These are phyloP conservation scores for Ephemerocybe angulata DNA, from an alignment of 768 basidiomycete species.

Conservation along the genomic window DNA sequence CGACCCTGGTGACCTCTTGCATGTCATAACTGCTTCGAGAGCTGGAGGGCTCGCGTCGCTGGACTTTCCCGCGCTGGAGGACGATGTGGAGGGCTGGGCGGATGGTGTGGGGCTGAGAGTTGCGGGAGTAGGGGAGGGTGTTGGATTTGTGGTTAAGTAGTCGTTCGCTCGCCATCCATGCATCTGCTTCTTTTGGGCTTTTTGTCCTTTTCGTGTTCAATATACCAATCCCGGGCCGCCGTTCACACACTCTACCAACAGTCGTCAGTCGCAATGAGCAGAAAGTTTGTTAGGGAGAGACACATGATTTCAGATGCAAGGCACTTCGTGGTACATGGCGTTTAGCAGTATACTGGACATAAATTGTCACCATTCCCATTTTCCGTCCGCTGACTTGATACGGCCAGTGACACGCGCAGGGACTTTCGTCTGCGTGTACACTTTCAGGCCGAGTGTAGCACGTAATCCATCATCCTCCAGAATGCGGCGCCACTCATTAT, in stretches of 20 bases:
- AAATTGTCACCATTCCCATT: neutral
- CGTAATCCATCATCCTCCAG: neutral
- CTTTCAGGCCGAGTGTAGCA: constrained; percentile 1
- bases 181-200: neutral
- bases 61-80: neutral
- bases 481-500: neutral
- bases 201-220: too few relatives aligned
- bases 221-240: too few relatives aligned
- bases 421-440: constrained; percentile 10
- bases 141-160: neutral
- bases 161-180: neutral
- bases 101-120: neutral
- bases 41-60: neutral
- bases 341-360: too few relatives aligned
- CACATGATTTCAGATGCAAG: too few relatives aligned
- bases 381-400: neutral
- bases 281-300: too few relatives aligned
- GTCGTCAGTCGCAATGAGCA: too few relatives aligned
- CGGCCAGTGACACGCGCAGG: constrained; percentile 3
- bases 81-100: neutral
- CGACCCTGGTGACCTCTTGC: neutral
- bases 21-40: neutral
- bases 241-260: too few relatives aligned
- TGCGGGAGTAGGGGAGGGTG: neutral
- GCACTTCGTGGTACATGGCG: too few relatives aligned